Percentiles rank a stretch among this genome's conserved stretches.
Conservation (phyloP, 2,329 filamentous ascomycete genomes). For the Phaeosphaeriaceae sp. region DNA sequence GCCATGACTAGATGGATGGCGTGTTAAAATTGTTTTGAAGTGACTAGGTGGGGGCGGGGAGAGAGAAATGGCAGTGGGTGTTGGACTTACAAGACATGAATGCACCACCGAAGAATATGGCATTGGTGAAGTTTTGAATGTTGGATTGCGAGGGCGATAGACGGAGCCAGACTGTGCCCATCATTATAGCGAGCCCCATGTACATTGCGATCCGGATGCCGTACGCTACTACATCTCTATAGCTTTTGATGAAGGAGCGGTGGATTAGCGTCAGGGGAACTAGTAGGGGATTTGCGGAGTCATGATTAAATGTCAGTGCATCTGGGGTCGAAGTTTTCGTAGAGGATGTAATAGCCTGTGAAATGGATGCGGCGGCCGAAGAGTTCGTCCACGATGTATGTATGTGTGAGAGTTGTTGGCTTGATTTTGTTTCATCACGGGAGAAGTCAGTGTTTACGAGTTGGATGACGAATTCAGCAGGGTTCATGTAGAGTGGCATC, state of each 20-base stretch:
- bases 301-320: background rate
- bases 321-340: background rate
- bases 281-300: constrained; percentile 54
- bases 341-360: constrained; percentile 32
- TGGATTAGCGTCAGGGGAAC: constrained; percentile 73
- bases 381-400: constrained; percentile 64
- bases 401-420: constrained; percentile 60
- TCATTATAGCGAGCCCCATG: constrained; percentile 78
- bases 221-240: constrained; percentile 84
- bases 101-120: constrained; percentile 66
- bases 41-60: no score
- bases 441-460: constrained; percentile 79
- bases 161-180: constrained; percentile 86
- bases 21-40: no score
- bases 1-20: constrained; percentile 49
- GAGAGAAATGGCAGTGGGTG: no score
- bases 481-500: constrained; percentile 75
- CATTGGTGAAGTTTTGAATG: constrained; percentile 83
- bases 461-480: constrained; percentile 81
- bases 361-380: constrained; percentile 35
- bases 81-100: constrained; percentile 53
- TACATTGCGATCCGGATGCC: constrained; percentile 86
- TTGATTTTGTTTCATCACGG: constrained; percentile 55
- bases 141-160: constrained; percentile 71
- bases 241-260: constrained; percentile 81